Base-by-base conservation (phyloP, 2,329 filamentous ascomycete genomes). In the Triangularia setosa region DNA sequence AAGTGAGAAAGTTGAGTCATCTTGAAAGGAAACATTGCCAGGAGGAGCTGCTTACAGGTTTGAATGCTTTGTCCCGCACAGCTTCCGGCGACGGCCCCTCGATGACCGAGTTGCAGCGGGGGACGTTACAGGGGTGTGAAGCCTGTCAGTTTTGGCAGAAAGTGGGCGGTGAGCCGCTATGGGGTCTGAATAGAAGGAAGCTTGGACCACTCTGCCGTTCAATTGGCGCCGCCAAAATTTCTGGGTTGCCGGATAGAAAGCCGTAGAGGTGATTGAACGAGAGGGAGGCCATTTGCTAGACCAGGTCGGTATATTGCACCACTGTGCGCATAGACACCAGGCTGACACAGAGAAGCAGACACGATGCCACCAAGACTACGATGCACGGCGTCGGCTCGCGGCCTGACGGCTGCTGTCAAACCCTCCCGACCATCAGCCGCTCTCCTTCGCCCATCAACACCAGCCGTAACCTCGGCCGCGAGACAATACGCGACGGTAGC, bases 301-400 rank as follows among this genome's bases (percentile, higher is more conserved):
- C 58, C 60, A 69, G 63, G 66, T 69, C 25, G 54, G 69, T 65
- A 44, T 27, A 23, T 11, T n/a, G 33, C 35, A 40, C 16, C 21
- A 52, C n/a, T n/a, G 12, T 14, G 21, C 23, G 58, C 44, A 63
- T 63, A 64, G 12, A 62, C 35, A 23, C 8, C 6, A n/a, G 27
- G 21, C 58, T 28, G 25, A 60, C 12, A 40, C 14, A 18, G 16
- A 23, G 66, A 58, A 25, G 18, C n/a, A 44, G 16, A 24, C 21
- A 44, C 58, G 5, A 74, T 74, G 72, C 67, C 71, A 63, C 67
- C 69, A 25, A 71, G 71, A 70, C 35, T 73, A 66, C 67, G 68
- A 65, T 72, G 69, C 68, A 65, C 69, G 40, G 67, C 66, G 64
- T 48, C 40, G 52, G 62, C 66, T 30, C 66, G 70, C 40, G 68